Evolutionary conservation across 2,329 filamentous ascomycete genomes (phyloP).

Genomic region (Dichotomopilus funicola): DNA sequence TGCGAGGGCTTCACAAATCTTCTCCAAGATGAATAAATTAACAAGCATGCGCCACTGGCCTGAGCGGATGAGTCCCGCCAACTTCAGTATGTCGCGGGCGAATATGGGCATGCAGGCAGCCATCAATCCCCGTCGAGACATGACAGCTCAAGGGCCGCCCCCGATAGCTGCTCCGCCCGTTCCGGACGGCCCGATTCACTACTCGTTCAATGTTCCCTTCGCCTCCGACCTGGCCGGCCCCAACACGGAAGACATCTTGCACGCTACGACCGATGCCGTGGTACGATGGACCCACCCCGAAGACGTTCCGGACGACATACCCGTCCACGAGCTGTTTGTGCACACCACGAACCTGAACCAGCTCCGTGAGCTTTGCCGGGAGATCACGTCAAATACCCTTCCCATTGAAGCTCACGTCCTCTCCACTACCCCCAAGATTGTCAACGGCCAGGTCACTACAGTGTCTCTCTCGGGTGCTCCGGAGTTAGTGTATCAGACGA

Average conservation of each 20-base stretch:
- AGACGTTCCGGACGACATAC: slow-evolving; percentile 75
- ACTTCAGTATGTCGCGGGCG: slow-evolving; percentile 56
- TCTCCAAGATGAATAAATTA: slow-evolving; percentile 59
- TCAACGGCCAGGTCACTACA: slow-evolving; percentile 68
- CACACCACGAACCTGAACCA: slow-evolving; percentile 80
- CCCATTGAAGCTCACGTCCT: slow-evolving; percentile 80
- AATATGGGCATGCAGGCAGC: slow-evolving; percentile 47
- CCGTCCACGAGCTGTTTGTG: slow-evolving; percentile 84
- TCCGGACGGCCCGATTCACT: slow-evolving; percentile 73
- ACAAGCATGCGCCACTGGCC: slow-evolving; percentile 67
- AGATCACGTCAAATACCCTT: slow-evolving; percentile 64
- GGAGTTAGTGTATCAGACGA: slow-evolving; percentile 82
- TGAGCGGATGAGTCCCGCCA: slow-evolving; percentile 58
- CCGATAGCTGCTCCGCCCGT: slow-evolving; percentile 62
- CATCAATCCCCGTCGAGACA: slow-evolving; percentile 53
- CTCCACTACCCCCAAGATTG: slow-evolving; percentile 69
- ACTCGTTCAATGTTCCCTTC: slow-evolving; percentile 97
- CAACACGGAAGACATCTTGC: slow-evolving; percentile 88
- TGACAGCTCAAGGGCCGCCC: slow-evolving; percentile 43
- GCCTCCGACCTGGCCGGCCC: slow-evolving; percentile 86
- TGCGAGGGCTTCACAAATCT: background rate
- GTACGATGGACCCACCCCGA: slow-evolving; percentile 91
- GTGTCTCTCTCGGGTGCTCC: slow-evolving; percentile 85
- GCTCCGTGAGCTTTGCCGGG: slow-evolving; percentile 71
- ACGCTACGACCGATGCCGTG: slow-evolving; percentile 81